Evolutionary conservation across 345 rosid species (phyloP).

Genomic region (Eutrema heterophyllum): DNA sequence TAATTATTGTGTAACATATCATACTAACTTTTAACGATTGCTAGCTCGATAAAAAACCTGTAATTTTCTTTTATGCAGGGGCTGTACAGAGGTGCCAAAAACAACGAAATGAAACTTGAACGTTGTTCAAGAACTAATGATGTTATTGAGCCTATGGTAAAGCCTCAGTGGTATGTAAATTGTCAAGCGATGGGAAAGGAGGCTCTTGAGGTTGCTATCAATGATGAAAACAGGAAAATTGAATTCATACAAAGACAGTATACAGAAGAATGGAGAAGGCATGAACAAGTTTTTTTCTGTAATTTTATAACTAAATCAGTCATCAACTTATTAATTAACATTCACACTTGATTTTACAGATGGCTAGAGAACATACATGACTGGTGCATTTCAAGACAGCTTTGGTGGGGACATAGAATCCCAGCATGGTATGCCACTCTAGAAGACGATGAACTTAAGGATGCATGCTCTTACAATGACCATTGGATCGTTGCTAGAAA

Average conservation of each 20-base stretch:
- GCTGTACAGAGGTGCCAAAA: constrained; percentile 62
- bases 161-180: constrained; percentile 81
- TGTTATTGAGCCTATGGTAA: constrained; percentile 72
- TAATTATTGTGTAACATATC: constrained; percentile 6
- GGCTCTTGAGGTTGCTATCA: constrained; percentile 66
- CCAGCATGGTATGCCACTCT: constrained; percentile 82
- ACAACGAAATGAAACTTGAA: constrained; percentile 84
- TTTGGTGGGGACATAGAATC: constrained; percentile 93
- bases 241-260: constrained; percentile 74
- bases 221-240: constrained; percentile 47
- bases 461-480: constrained; percentile 69
- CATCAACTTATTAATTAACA: constrained; percentile 18
- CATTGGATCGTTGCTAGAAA: constrained; percentile 83
- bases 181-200: constrained; percentile 55
- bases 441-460: constrained; percentile 69
- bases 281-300: too few relatives aligned
- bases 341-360: constrained; percentile 38
- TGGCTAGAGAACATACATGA: constrained; percentile 90
- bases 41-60: not conserved
- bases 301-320: too few relatives aligned
- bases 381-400: constrained; percentile 91
- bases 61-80: constrained; percentile 33
- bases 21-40: not conserved
- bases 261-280: constrained; percentile 86
- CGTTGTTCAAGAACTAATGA: constrained; percentile 69